These are phyloP conservation scores for Talaromyces ruber DNA, from an alignment of 495 filamentous ascomycete species.

Conservation along the genomic window DNA sequence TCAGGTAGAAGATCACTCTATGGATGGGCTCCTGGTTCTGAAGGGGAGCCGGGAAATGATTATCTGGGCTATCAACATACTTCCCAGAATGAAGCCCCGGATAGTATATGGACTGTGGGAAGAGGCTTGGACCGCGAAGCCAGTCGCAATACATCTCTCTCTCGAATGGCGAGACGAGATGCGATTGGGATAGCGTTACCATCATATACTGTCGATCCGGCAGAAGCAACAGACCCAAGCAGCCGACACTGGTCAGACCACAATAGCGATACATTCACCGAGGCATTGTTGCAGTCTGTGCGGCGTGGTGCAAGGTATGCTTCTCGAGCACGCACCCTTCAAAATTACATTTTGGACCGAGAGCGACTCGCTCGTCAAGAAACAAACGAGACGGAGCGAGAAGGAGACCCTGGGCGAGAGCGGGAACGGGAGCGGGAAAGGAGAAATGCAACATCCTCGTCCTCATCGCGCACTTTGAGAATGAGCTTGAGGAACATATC, in stretches of 20 bases:
- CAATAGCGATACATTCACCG: constrained; percentile 28
- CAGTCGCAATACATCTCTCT: constrained; percentile 13
- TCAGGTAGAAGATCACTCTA: constrained; percentile 43
- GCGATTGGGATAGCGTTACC: constrained; percentile 9
- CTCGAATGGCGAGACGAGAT: constrained; percentile 22
- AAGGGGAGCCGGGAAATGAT: constrained; percentile 39
- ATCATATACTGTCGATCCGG: constrained; percentile 9
- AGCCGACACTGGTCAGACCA: constrained; percentile 8
- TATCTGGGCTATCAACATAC: constrained; percentile 24
- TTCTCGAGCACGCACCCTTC: constrained; percentile 34
- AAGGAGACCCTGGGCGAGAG: constrained; percentile 11
- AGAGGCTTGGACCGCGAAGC: constrained; percentile 14
- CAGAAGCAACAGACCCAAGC: constrained; percentile 13
- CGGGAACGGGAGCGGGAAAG: constrained; percentile 6
- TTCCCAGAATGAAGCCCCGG: constrained; percentile 11
- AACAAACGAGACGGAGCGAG: constrained; percentile 25
- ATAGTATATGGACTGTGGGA: constrained; percentile 18
- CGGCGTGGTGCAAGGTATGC: constrained; percentile 36
- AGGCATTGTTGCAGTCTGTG: constrained; percentile 40
- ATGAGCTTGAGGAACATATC: constrained; percentile 15
- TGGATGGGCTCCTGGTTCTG: constrained; percentile 52
- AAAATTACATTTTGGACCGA: constrained; percentile 36
- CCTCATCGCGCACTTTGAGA: neutral
- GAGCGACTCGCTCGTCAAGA: constrained; percentile 24
- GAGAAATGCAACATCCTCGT: constrained; percentile 1